phyloP scores from a whole-genome alignment of 192 early-diverging fungal genomes.

The Rhizoclosmatium globosum region DNA sequence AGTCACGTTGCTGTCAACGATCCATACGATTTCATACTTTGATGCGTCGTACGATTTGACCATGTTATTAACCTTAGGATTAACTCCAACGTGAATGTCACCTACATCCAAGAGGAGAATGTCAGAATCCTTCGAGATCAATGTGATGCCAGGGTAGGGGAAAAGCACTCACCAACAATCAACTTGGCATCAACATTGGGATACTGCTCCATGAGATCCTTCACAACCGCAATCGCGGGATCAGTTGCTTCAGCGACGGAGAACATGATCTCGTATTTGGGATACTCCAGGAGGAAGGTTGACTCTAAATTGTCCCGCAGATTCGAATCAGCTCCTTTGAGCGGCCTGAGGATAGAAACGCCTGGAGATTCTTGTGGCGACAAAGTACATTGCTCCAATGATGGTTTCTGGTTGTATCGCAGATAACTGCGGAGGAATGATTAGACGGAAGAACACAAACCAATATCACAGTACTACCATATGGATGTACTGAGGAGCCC shows the following conservation, averaged over 20 bases:
- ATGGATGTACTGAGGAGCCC: not conserved
- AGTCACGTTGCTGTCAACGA: conserved; percentile 90
- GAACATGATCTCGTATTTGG: conserved; percentile 87
- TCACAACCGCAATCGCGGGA: conserved; percentile 78
- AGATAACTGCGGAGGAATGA: not conserved
- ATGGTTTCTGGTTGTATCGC: not conserved
- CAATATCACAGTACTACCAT: not conserved
- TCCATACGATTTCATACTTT: conserved; percentile 91
- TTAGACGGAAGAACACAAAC: not conserved
- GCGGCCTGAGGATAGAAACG: conserved; percentile 90
- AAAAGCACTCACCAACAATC: conserved; percentile 69
- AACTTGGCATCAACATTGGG: conserved; percentile 78
- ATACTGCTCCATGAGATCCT: conserved; percentile 71
- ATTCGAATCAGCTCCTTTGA: conserved; percentile 91
- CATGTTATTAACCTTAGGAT: conserved; percentile 98
- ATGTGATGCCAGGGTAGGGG: not conserved
- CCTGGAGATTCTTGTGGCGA: conserved; percentile 54
- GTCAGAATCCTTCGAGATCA: not conserved
- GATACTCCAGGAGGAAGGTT: conserved; percentile 87
- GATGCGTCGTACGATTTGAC: conserved; percentile 78
- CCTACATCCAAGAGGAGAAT: conserved; percentile 45
- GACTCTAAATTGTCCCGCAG: conserved; percentile 84
- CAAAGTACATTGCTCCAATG: not conserved
- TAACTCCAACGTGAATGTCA: conserved; percentile 78
- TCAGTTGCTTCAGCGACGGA: conserved; percentile 82